Base-by-base conservation (phyloP, 495 filamentous ascomycete species). In the Podospora anserina region DNA sequence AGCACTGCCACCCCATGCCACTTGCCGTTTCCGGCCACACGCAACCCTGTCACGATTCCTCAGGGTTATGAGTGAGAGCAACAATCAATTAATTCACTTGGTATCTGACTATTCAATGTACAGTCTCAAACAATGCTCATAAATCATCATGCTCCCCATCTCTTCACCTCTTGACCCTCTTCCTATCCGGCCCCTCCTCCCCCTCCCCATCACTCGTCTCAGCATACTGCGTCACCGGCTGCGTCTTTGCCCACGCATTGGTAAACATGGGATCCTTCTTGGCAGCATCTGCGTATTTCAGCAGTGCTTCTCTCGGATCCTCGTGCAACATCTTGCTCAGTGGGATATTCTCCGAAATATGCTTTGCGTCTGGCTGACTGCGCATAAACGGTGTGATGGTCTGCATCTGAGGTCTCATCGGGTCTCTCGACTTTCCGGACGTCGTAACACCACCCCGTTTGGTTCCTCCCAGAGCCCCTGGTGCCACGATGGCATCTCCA, bases 251-350 rank as follows among this genome's bases (percentile, higher is more conserved):
- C 90, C 94, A 99, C 13, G 94, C 95, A 69, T 88, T 90, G 27
- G 95, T 99, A 76, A 98, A 99, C 69, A 96, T 85, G 3, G 93
- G 94, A 75, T 97, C 92, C 75, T 94, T 94, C 80, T 97, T 88
- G 4, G 93, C 94, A 75, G 95, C 89, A 19, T 97, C 92, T 18
- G 94, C 95, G 83, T 97, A 99, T 80, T 95, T 97, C 70, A 98
- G 77, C 69, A 99, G 80, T 34, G 95, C 95, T 80, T 97, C 95
- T 67, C 95, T 83, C 7, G 95, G 95, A 82, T 99, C 95, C 78
- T 99, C 95, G 79, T 99, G 94, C 26, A 95, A 87, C 93, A 97
- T 96, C n/a, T 86, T 88, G 71, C 92, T 95, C 39, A 97, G 83
- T 19, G 94, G 92, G 58, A 97, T 96, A 70, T 89, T 89, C 72